These are phyloP conservation scores for Eutypa lata DNA, from an alignment of 2,329 filamentous ascomycete species.

Conservation along the genomic window DNA sequence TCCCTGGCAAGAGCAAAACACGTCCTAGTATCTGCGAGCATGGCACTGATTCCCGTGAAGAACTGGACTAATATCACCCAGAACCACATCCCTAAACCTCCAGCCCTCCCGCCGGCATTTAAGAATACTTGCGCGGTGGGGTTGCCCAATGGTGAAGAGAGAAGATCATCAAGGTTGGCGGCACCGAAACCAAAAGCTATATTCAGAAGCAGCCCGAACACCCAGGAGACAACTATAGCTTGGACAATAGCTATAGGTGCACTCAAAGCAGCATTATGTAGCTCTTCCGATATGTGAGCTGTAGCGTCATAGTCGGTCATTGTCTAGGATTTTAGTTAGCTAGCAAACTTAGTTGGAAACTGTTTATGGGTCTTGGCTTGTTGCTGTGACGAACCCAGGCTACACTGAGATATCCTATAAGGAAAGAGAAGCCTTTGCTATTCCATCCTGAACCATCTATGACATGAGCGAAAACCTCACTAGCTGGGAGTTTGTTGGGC, in stretches of 20 bases:
- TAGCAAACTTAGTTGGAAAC: background rate
- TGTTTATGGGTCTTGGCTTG: background rate
- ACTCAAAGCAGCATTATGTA: conserved; percentile 58
- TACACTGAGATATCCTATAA: conserved; percentile 54
- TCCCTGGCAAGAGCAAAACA: conserved; percentile 60
- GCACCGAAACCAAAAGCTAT: conserved; percentile 63
- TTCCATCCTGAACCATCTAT: conserved; percentile 62
- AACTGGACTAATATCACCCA: conserved; percentile 62
- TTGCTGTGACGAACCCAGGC: conserved; percentile 35
- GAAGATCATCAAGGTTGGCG: conserved; percentile 53
- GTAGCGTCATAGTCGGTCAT: conserved; percentile 69
- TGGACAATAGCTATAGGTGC: conserved; percentile 58
- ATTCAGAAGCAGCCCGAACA: conserved; percentile 60
- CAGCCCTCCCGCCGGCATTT: conserved; percentile 54
- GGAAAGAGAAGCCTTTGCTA: conserved; percentile 58
- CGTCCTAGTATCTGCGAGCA: conserved; percentile 62
- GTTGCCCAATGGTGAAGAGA: conserved; percentile 56
- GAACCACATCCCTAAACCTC: conserved; percentile 59
- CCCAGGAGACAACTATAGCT: conserved; percentile 57
- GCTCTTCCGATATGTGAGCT: conserved; percentile 67
- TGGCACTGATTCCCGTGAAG: conserved; percentile 62
- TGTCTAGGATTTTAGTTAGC: conserved; percentile 29
- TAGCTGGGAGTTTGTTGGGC: conserved; percentile 54
- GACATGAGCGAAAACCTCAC: conserved; percentile 60
- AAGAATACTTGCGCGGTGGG: conserved; percentile 59